Base-by-base conservation (phyloP, 208 protist genomes). In the Tritrichomonas foetus region DNA sequence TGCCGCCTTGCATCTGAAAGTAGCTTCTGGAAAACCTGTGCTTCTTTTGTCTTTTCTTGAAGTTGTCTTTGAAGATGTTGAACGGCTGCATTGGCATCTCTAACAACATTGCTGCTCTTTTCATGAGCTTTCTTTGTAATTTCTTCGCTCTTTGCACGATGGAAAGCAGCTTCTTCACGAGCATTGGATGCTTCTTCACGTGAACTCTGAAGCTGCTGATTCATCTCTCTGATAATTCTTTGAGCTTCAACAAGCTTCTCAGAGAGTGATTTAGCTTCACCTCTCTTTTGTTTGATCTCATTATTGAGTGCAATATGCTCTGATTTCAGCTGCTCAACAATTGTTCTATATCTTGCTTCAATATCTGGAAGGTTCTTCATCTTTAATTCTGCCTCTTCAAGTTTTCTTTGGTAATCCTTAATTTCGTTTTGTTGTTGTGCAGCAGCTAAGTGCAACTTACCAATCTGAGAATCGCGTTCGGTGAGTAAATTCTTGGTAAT, bases 121-220 rank as follows among this genome's bases (percentile, higher is more conserved):
- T 82, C 74, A 50, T 30, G 33, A 0, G 74, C 74, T 22, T 47
- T 27, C 39, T 39, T 82, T 49, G 33, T 30, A 57, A 89, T 49
- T 89, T 89, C 78, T 89, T 89, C 78, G 11, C 27, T 89, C n/a
- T 89, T 89, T 33, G 78, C 27, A 47, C 78, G 33, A 20, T 89
- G 78, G 78, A 89, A 89, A 11, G 25, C 44, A 39, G 78, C 78
- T 39, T 89, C 78, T 53, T 89, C 47, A 39, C 47, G 78, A 13
- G 27, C 44, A 20, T 53, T 57, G 11, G 44, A 14, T 16, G 78
- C 78, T 36, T 89, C 78, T 39, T 89, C 78, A 16, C 30, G 20
- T 39, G 78, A 41, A 39, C 33, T 89, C 30, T 89, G 78, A 27
- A 30, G 20, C 16, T 89, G 41, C 3, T 57, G 13, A 27, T 89